Evolutionary conservation across 2,329 filamentous ascomycete genomes (phyloP).

Genomic region (Aspergillus aculeatus): DNA sequence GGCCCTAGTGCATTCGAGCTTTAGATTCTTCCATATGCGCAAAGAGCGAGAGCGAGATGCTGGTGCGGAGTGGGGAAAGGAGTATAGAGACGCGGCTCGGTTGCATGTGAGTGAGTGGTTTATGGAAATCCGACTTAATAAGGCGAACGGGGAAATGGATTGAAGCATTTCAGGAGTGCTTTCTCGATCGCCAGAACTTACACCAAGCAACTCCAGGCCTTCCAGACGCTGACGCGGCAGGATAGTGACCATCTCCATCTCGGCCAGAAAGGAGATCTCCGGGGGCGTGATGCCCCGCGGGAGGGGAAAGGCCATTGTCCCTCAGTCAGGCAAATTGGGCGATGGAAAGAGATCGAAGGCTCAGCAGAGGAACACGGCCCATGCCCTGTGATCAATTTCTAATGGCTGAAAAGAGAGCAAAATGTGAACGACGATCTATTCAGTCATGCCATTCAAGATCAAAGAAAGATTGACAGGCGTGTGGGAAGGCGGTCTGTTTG

Average conservation of each 20-base stretch:
- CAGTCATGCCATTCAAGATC: background rate
- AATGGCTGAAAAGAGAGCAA: background rate
- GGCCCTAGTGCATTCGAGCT: conserved; percentile 58
- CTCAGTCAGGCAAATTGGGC: conserved; percentile 6
- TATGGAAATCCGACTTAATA: background rate
- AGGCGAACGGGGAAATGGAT: background rate
- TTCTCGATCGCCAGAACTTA: conserved; percentile 50
- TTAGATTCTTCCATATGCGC: background rate
- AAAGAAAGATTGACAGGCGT: conserved; percentile 2
- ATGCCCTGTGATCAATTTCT: background rate
- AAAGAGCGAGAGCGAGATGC: background rate
- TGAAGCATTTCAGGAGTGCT: background rate
- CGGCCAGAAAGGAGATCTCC: conserved; percentile 90
- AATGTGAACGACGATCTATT: background rate
- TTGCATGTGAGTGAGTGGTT: conserved; percentile 1
- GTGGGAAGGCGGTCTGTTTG: conserved; percentile 28
- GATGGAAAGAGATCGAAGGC: background rate
- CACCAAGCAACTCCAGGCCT: conserved; percentile 77
- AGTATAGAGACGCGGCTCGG: background rate
- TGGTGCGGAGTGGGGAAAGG: background rate
- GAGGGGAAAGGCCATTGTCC: conserved; percentile 60
- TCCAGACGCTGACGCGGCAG: conserved; percentile 89
- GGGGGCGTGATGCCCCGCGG: conserved; percentile 71
- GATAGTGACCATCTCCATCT: conserved; percentile 95
- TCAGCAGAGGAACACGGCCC: conserved; percentile 6